These are phyloP conservation scores for Neurospora crassa DNA, from an alignment of 2,329 filamentous ascomycete species.

Conservation along the genomic window DNA sequence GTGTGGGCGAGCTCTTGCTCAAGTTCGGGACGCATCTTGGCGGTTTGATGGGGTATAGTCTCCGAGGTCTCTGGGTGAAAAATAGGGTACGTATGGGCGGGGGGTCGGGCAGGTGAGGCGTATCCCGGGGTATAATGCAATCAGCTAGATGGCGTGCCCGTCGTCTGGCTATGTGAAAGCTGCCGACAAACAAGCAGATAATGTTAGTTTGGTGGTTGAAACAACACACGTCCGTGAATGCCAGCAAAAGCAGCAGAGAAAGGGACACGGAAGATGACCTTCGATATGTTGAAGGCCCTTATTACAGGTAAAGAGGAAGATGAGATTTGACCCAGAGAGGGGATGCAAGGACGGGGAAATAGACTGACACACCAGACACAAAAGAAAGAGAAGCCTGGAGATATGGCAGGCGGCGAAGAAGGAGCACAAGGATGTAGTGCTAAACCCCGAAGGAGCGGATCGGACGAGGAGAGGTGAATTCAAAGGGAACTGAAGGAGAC, in stretches of 20 bases:
- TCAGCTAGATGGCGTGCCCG: neutral
- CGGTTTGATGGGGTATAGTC: slow-evolving; percentile 10
- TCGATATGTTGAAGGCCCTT: neutral
- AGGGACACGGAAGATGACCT: neutral
- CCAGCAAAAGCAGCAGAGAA: neutral
- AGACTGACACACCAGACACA: neutral
- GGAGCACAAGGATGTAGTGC: neutral
- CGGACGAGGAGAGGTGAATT: neutral
- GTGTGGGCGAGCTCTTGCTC: slow-evolving; percentile 99
- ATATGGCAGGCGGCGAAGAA: neutral
- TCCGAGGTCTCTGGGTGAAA: neutral
- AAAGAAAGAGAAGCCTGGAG: neutral
- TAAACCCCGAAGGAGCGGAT: slow-evolving; percentile 1
- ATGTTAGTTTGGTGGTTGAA: neutral
- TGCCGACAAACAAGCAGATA: neutral
- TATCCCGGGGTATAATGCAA: neutral
- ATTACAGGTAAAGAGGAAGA: neutral
- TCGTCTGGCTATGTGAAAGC: neutral
- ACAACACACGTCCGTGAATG: neutral
- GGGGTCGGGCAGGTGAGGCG: neutral
- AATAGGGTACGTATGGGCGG: neutral
- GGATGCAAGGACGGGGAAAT: neutral
- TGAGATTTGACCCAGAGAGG: neutral
- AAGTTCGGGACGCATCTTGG: slow-evolving; percentile 89
- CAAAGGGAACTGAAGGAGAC: neutral